Evolutionary conservation across 2,329 filamentous ascomycete species (phyloP).

Genomic region (Lasiodiplodia sp.): DNA sequence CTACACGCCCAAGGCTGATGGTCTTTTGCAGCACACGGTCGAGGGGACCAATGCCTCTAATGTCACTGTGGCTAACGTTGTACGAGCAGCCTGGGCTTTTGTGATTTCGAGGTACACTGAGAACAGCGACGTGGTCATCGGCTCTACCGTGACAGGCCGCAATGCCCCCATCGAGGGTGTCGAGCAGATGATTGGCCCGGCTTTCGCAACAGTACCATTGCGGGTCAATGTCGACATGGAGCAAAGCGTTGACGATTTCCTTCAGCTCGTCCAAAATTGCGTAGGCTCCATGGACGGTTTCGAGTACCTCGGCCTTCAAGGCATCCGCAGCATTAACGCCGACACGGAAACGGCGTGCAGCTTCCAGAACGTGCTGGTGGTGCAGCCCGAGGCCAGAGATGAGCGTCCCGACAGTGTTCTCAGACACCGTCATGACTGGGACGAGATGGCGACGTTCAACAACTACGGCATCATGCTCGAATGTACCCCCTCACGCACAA

Average conservation of each 20-base stretch:
- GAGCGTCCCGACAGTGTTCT: conserved; percentile 31
- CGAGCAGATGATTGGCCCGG: conserved; percentile 36
- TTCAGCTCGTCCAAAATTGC: not conserved
- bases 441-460: conserved; percentile 9
- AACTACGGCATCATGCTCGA: conserved; percentile 21
- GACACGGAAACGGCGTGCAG: not conserved
- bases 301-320: not conserved
- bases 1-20: not conserved
- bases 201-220: conserved; percentile 41
- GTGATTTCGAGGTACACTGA: conserved; percentile 33
- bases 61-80: conserved; percentile 34
- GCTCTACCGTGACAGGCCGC: conserved; percentile 37
- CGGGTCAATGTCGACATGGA: not conserved
- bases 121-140: conserved; percentile 38
- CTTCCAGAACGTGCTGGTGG: conserved; percentile 17
- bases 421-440: not conserved
- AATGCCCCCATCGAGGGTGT: conserved; percentile 34
- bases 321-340: not conserved
- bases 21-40: not conserved
- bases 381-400: conserved; percentile 8
- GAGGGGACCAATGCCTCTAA: not conserved
- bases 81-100: conserved; percentile 39
- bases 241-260: conserved; percentile 28
- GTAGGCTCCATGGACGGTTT: no score
- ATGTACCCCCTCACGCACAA: conserved; percentile 5